Conservation (phyloP, 768 basidiomycete genomes). For the Leccinum subgranulosum region DNA sequence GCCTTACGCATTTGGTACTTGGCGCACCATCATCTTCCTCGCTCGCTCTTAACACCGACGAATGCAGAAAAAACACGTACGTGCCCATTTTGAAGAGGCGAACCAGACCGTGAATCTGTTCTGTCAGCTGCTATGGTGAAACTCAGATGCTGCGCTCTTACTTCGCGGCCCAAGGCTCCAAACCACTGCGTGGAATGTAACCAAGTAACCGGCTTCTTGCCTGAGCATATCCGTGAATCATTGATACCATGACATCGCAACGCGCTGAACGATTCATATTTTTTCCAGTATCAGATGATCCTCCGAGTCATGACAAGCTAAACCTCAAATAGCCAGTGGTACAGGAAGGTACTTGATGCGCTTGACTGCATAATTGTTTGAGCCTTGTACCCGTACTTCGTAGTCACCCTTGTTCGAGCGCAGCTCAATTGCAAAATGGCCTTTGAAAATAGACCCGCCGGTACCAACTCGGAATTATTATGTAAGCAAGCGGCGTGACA, state of each 20-base stretch:
- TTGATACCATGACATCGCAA: slow-evolving; percentile 51
- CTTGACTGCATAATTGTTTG: slow-evolving; percentile 70
- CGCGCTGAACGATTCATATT: slow-evolving; percentile 54
- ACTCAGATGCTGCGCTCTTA: slow-evolving; percentile 57
- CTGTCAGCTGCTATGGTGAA: slow-evolving; percentile 51
- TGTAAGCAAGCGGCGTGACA: neutral
- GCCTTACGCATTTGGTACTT: slow-evolving; percentile 41
- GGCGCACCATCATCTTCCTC: slow-evolving; percentile 53
- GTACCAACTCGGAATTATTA: neutral
- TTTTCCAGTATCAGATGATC: slow-evolving; percentile 59
- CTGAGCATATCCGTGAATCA: slow-evolving; percentile 51
- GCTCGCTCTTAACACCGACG: slow-evolving; percentile 55
- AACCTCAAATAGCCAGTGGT: slow-evolving; percentile 33
- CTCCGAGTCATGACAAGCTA: slow-evolving; percentile 55
- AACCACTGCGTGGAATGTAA: slow-evolving; percentile 36
- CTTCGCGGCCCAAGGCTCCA: slow-evolving; percentile 51
- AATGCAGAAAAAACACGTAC: slow-evolving; percentile 41
- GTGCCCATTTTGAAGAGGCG: slow-evolving; percentile 47
- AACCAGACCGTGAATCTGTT: slow-evolving; percentile 48
- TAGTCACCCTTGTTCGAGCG: no score
- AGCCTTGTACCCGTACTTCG: slow-evolving; percentile 40
- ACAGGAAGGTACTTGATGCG: slow-evolving; percentile 36
- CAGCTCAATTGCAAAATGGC: no score
- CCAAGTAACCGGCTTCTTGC: slow-evolving; percentile 57
- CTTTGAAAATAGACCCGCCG: no score